These are phyloP conservation scores for Wickerhamiella pararugosa DNA, from an alignment of 1,139 yeast genomes.

Conservation along the genomic window DNA sequence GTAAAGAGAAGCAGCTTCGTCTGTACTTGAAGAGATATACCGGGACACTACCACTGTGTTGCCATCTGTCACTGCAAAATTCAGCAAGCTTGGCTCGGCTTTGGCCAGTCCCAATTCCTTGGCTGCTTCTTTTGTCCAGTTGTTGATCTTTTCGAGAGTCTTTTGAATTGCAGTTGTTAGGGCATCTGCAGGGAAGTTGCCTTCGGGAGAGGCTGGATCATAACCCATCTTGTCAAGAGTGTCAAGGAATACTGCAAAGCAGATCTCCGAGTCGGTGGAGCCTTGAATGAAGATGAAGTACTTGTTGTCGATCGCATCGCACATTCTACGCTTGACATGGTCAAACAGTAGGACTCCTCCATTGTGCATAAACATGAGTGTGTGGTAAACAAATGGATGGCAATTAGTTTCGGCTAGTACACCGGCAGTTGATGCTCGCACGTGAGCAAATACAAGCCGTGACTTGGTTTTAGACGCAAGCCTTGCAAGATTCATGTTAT, in stretches of 20 bases:
- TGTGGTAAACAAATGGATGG: slow-evolving; percentile 79
- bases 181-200: slow-evolving; percentile 40
- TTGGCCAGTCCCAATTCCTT: slow-evolving; percentile 18
- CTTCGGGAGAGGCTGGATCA: slow-evolving; percentile 39
- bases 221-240: slow-evolving; percentile 60
- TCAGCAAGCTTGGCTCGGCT: slow-evolving; percentile 70
- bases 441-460: slow-evolving; percentile 80
- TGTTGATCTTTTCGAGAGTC: slow-evolving; percentile 59
- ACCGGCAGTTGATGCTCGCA: slow-evolving; percentile 91
- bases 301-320: slow-evolving; percentile 61
- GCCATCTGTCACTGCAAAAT: slow-evolving; percentile 94
- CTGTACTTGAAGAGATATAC: slow-evolving; percentile 74
- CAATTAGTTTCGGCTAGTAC: slow-evolving; percentile 88
- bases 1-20: slow-evolving; percentile 92
- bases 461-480: slow-evolving; percentile 80
- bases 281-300: slow-evolving; percentile 77
- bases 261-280: slow-evolving; percentile 89
- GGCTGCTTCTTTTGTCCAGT: slow-evolving; percentile 45
- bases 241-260: slow-evolving; percentile 78
- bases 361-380: slow-evolving; percentile 91
- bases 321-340: slow-evolving; percentile 54
- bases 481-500: slow-evolving; percentile 74
- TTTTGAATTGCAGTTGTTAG: slow-evolving; percentile 54
- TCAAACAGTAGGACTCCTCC: slow-evolving; percentile 74
- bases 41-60: slow-evolving; percentile 75